Percentiles rank a stretch among this genome's conserved stretches.
These are phyloP conservation scores for Taxillus chinensis DNA, from an alignment of 164 flowering plant genomes.

Conservation along the genomic window DNA sequence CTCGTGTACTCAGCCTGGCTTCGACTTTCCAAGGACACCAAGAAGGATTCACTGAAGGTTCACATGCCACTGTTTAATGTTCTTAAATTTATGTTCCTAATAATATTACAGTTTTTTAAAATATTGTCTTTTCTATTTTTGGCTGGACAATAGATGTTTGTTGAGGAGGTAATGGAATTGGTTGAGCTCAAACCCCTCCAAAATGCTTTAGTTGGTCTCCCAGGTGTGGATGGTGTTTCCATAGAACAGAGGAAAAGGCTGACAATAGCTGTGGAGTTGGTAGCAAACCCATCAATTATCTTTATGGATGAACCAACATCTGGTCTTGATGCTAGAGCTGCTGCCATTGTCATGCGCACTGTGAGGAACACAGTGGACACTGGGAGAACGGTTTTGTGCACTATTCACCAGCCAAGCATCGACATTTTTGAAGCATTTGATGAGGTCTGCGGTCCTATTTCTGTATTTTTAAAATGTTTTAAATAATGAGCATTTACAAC, in stretches of 20 bases:
- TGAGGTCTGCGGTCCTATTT: not conserved
- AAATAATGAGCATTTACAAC: too few relatives aligned
- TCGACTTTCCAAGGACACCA: not conserved
- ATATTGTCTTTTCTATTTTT: not conserved
- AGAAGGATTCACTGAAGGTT: not conserved
- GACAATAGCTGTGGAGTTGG: slow-evolving; percentile 2
- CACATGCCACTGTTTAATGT: not conserved
- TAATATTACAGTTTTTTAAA: not conserved
- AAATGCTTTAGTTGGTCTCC: not conserved
- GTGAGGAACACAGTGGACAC: slow-evolving; percentile 3
- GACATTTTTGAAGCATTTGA: slow-evolving; percentile 6
- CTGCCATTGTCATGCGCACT: slow-evolving; percentile 2
- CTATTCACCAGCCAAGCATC: slow-evolving; percentile 1
- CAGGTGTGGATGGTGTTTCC: not conserved
- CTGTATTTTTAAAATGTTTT: not conserved
- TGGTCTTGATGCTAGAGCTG: slow-evolving; percentile 1
- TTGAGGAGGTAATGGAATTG: slow-evolving; percentile 1
- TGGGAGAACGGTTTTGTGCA: slow-evolving; percentile 1
- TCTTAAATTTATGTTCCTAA: not conserved
- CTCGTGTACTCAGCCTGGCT: slow-evolving; percentile 3
- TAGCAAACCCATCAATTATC: not conserved
- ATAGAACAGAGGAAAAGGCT: slow-evolving; percentile 1
- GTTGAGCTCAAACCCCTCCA: not conserved
- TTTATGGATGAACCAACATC: slow-evolving; percentile 3
- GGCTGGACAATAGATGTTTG: not conserved